A percentile compares a stretch with the other conserved stretches of the same genome.
Evolutionary conservation across 2,329 filamentous ascomycete species (phyloP).

Genomic region (Trichoderma cornu-damae): DNA sequence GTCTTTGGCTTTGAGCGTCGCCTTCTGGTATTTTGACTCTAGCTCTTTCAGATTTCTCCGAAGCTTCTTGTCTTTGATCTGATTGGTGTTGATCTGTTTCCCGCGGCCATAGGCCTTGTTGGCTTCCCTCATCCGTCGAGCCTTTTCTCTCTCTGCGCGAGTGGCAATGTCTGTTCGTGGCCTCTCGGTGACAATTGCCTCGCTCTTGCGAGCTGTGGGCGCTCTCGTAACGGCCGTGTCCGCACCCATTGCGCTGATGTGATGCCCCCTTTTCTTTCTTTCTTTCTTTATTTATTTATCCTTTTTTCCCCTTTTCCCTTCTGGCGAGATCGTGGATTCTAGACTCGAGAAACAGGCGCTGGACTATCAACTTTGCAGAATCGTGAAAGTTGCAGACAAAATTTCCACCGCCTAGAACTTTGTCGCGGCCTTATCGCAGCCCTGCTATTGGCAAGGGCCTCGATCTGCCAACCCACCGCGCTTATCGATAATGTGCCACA

Average conservation of each 20-base stretch:
- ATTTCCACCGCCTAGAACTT: constrained; percentile 31
- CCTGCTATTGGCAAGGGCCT: constrained; percentile 25
- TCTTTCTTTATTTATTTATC: too few relatives aligned
- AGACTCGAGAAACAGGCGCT: neutral
- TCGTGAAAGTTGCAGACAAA: constrained; percentile 27
- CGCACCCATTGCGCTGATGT: constrained; percentile 34
- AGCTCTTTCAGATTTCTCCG: constrained; percentile 71
- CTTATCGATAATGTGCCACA: constrained; percentile 36
- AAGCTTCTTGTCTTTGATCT: constrained; percentile 84
- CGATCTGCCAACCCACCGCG: constrained; percentile 5
- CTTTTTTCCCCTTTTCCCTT: too few relatives aligned
- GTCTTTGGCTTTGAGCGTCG: constrained; percentile 81
- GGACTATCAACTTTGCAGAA: neutral
- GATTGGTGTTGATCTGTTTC: constrained; percentile 63
- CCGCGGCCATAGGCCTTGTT: constrained; percentile 81
- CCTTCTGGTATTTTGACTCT: constrained; percentile 77
- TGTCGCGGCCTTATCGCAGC: constrained; percentile 25
- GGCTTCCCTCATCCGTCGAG: constrained; percentile 54
- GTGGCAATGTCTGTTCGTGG: constrained; percentile 49
- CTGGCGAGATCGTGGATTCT: neutral
- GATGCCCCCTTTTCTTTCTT: too few relatives aligned
- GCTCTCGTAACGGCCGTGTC: constrained; percentile 33
- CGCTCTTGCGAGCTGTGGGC: constrained; percentile 44
- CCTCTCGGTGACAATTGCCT: constrained; percentile 43
- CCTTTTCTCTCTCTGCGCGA: constrained; percentile 47